These are phyloP conservation scores for Chenopodium formosanum DNA, from an alignment of 148 eudicot genomes.

Conservation along the genomic window DNA sequence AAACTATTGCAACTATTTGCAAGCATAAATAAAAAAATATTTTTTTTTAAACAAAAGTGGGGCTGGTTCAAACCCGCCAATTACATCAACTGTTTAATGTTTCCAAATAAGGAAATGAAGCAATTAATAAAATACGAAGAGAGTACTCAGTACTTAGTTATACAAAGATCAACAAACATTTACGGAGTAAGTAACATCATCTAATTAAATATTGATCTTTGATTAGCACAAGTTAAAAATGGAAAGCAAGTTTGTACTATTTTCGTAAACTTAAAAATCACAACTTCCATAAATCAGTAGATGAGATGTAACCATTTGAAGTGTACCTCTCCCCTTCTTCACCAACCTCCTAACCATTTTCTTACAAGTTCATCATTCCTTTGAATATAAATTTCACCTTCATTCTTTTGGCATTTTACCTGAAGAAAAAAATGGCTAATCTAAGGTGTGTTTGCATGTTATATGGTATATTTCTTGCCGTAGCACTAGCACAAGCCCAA, in stretches of 20 bases:
- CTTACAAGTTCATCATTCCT: slow-evolving; percentile 15
- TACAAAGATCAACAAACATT: no score
- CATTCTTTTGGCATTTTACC: slow-evolving; percentile 4
- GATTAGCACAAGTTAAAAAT: no score
- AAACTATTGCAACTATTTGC: no score
- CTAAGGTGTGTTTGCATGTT: slow-evolving; percentile 31
- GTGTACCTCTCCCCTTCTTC: slow-evolving; percentile 43
- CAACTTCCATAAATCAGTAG: slow-evolving; percentile 24
- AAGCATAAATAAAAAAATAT: no score
- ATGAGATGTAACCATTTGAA: slow-evolving; percentile 40
- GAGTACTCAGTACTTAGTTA: no score
- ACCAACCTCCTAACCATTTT: slow-evolving; percentile 43
- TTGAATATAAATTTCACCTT: slow-evolving; percentile 12
- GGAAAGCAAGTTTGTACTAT: not conserved
- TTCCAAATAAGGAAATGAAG: no score
- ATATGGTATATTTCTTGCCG: slow-evolving; percentile 32
- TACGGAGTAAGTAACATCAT: no score
- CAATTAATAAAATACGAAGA: no score
- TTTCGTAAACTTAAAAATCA: not conserved
- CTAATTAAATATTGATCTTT: not conserved
- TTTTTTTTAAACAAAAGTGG: no score
- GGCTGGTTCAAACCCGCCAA: no score
- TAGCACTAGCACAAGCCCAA: slow-evolving; percentile 51
- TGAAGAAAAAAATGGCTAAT: slow-evolving; percentile 35
- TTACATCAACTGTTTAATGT: no score